Base-by-base conservation (phyloP, 352 stramenopile genomes). In the Bremia lactucae region DNA sequence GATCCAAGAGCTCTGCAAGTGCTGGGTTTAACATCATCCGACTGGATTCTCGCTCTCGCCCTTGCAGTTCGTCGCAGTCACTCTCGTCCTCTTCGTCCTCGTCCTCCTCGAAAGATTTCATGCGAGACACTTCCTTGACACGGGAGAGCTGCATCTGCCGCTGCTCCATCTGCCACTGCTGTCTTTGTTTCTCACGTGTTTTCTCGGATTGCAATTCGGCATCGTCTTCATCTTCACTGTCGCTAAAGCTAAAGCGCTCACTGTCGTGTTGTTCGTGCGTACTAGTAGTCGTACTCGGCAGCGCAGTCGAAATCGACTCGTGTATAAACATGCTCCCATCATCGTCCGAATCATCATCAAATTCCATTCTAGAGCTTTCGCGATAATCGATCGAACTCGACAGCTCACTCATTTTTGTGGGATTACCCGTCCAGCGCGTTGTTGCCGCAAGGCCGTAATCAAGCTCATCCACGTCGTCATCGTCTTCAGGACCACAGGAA, bases 1-100 rank as follows among this genome's bases (percentile, higher is more conserved):
- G 69, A 25, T 49, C 43, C 9, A 82, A 36, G 29, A 82, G 46
- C 4, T 53, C 66, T 21, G 65, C 68, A 39, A 82, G 52, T 13
- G 59, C 58, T 37, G 64, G 52, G 22, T 57, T 68, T 35, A 75
- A 65, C 15, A 59, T 49, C 29, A 79, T 72, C 13, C 66, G 64
- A 24, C 66, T 43, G 2, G 55, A 57, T 28, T 69, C 59, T 14
- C 46, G 47, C 23, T 67, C 64, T 4, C 14, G 35, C 21, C 13
- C 35, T 2, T 52, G 38, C n/a, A 74, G 55, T 5, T 58, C 55
- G 6, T 55, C 49, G 48, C 54, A 51, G 14, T 59, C 62, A 8
- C 59, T 47, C 9, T 73, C 49, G 0, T 49, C 43, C 7, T 62
- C 60, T 10, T 47, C 54, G 4, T 68, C 52, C 8, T 66, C 56